These are phyloP conservation scores for Tephrocybe sp. DNA, from an alignment of 768 basidiomycete species.

Conservation along the genomic window DNA sequence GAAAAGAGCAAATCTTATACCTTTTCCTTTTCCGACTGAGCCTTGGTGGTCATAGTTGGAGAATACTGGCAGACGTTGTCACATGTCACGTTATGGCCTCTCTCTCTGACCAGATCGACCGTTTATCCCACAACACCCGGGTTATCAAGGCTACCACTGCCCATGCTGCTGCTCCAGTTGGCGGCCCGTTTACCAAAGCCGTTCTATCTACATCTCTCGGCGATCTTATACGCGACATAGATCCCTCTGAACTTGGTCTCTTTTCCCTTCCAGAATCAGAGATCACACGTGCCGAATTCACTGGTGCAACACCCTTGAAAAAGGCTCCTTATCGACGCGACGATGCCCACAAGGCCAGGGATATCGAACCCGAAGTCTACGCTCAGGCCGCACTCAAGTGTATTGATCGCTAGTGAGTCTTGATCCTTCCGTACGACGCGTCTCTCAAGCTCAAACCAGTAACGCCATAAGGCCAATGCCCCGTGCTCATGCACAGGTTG, in stretches of 20 bases:
- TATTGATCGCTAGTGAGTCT: constrained; percentile 71
- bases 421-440: not conserved
- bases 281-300: constrained; percentile 63
- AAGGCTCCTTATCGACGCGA: constrained; percentile 38
- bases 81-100: constrained; percentile 39
- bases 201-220: constrained; percentile 62
- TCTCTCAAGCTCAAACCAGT: constrained; percentile 19
- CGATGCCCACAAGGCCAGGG: constrained; percentile 34
- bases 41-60: no score
- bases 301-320: constrained; percentile 68
- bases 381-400: constrained; percentile 74
- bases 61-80: no score
- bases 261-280: constrained; percentile 54
- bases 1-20: not conserved
- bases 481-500: constrained; percentile 43
- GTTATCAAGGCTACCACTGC: constrained; percentile 47
- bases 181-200: constrained; percentile 59
- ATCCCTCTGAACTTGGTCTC: constrained; percentile 74
- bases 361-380: constrained; percentile 72
- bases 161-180: constrained; percentile 23
- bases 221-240: constrained; percentile 78
- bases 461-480: constrained; percentile 49
- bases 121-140: constrained; percentile 49
- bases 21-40: constrained; percentile 16
- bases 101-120: constrained; percentile 68